Percentiles rank a stretch among this genome's conserved stretches.
phyloP scores from a whole-genome alignment of 2,329 filamentous ascomycete species.

The Aspergillus eucalypticola region DNA sequence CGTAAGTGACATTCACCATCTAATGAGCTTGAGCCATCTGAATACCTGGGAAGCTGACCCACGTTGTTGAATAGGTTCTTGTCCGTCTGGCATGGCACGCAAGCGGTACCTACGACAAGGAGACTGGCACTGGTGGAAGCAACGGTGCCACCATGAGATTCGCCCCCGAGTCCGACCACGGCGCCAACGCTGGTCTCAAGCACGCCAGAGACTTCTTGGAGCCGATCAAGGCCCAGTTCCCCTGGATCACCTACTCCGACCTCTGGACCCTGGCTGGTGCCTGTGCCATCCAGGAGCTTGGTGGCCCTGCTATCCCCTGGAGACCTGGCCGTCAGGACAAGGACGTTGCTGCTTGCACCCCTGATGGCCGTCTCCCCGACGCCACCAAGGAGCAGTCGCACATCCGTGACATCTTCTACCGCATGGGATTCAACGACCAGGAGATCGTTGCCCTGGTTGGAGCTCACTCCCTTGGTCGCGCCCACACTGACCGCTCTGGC shows the following conservation, averaged over 20 bases:
- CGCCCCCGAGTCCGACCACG: conserved; percentile 81
- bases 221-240: conserved; percentile 84
- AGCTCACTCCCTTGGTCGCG: conserved; percentile 84
- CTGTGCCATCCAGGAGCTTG: conserved; percentile 89
- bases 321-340: conserved; percentile 80
- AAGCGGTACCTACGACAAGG: conserved; percentile 87
- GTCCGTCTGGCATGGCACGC: conserved; percentile 92
- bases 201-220: conserved; percentile 88
- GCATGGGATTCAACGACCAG: conserved; percentile 97
- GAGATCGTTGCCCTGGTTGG: conserved; percentile 91
- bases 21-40: neutral
- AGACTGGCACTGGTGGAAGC: conserved; percentile 84
- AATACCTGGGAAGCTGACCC: conserved; percentile 1
- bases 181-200: conserved; percentile 88
- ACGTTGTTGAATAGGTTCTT: conserved; percentile 55
- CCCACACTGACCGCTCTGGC: conserved; percentile 84
- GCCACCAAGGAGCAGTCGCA: conserved; percentile 75
- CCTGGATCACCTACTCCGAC: conserved; percentile 95
- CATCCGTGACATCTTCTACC: conserved; percentile 86
- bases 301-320: conserved; percentile 84
- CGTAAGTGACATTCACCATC: conserved; percentile 45
- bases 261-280: conserved; percentile 92
- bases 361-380: conserved; percentile 88
- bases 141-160: conserved; percentile 98
- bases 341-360: conserved; percentile 82